Base-by-base conservation (phyloP, 768 basidiomycete species). In the Pilatotrama ljubarskyi region DNA sequence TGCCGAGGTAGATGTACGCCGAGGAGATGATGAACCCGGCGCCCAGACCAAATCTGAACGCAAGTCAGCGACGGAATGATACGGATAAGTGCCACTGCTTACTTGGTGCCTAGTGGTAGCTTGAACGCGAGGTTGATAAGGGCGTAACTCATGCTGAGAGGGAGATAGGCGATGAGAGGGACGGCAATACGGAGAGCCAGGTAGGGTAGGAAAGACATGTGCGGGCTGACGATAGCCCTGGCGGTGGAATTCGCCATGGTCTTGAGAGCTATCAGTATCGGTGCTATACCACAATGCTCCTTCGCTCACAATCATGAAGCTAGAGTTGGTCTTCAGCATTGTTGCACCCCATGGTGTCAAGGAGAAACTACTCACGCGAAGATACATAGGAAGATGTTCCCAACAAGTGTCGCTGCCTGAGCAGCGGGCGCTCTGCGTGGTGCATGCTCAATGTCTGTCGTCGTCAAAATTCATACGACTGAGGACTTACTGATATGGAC, bases 61-160 rank as follows among this genome's bases (percentile, higher is more conserved):
- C 15, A 13, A 13, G 22, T 57, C 7, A 60, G 38, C n/a, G 1
- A 7, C 17, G 9, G 1, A 5, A 14, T 2, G 13, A 14, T 36
- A 13, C 17, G 3, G 20, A 10, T 9, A 11, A 41, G 8, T 10
- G 5, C 5, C 15, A 13, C 24, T 6, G 59, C 68, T 54, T 61
- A 76, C 66, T 76, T 74, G 1, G 75, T 75, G 22, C 65, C 75
- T 43, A 80, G 77, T n/a, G 76, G 75, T 14, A 79, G 66, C 22
- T 74, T 68, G 71, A 78, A 81, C 2, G 78, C 77, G 36, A 81
- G 66, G 64, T 70, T 75, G 65, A 81, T 64, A 63, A 76, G 75
- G n/a, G 78, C 68, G 65, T 78, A 79, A 63, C 74, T 72, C 62
- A 80, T 65, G 18, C 75, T 74, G 11, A 80, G 61, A 42, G 74